Percentiles rank a stretch among this genome's conserved stretches.
Conservation (phyloP, 2,329 filamentous ascomycete species). For the Curvularia sp. region DNA sequence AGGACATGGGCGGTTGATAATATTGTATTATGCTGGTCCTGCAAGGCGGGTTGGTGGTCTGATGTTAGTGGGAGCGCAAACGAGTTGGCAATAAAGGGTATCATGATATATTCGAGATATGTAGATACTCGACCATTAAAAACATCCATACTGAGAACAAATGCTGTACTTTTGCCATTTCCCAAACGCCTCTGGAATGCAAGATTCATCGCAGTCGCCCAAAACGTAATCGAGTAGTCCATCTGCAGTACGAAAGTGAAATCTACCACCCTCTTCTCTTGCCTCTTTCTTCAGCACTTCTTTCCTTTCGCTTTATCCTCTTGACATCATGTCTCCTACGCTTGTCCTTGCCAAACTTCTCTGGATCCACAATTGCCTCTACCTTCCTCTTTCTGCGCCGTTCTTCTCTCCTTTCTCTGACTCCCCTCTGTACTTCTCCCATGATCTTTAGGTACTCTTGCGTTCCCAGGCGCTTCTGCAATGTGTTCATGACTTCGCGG, state of each 20-base stretch:
- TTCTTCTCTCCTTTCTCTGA: slow-evolving; percentile 75
- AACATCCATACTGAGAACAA: neutral
- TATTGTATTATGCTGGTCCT: too few species aligned
- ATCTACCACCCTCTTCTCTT: slow-evolving; percentile 72
- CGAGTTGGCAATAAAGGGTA: neutral
- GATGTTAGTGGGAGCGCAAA: neutral
- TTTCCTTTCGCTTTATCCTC: slow-evolving; percentile 70
- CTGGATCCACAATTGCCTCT: slow-evolving; percentile 82
- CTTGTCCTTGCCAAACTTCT: slow-evolving; percentile 76
- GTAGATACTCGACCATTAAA: neutral
- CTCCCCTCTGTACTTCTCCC: slow-evolving; percentile 73
- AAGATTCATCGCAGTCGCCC: neutral
- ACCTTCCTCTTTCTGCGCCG: slow-evolving; percentile 86
- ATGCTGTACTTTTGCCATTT: neutral
- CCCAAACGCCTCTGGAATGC: neutral
- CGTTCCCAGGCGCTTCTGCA: slow-evolving; percentile 86
- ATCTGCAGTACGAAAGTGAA: neutral
- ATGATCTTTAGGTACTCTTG: slow-evolving; percentile 78
- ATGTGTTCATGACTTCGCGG: slow-evolving; percentile 77
- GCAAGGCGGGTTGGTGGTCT: neutral
- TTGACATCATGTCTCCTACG: slow-evolving; percentile 71
- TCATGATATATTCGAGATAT: neutral
- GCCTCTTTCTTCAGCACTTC: slow-evolving; percentile 73
- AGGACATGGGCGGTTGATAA: neutral
- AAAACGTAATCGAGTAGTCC: neutral